Evolutionary conservation across 1,284 basidiomycete species (phyloP).

Genomic region (Apiotrichum mycotoxinovorans): DNA sequence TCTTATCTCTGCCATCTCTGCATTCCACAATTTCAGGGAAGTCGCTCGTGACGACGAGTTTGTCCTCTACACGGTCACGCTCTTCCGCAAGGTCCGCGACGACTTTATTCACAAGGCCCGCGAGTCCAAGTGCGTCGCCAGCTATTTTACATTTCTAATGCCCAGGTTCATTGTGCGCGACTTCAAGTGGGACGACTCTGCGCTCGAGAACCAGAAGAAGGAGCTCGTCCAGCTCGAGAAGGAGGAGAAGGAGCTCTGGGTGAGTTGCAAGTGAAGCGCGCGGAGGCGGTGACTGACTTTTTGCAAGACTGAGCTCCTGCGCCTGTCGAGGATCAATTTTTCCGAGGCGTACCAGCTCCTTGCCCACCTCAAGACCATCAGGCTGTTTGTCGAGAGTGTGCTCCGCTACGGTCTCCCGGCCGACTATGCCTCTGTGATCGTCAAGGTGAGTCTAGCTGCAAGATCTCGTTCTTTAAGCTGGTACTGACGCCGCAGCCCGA

Average conservation of each 20-base stretch:
- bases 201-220: conserved; percentile 74
- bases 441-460: conserved; percentile 62
- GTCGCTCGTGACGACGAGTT: conserved; percentile 87
- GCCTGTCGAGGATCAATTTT: conserved; percentile 90
- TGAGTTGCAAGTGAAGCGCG: conserved; percentile 50
- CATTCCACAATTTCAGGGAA: conserved; percentile 42
- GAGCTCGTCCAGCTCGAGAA: conserved; percentile 75
- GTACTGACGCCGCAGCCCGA: conserved; percentile 66
- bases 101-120: conserved; percentile 92
- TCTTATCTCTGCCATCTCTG: not conserved
- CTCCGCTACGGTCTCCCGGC: conserved; percentile 93
- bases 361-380: conserved; percentile 87
- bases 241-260: conserved; percentile 98
- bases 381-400: conserved; percentile 92
- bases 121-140: conserved; percentile 72
- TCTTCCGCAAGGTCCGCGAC: conserved; percentile 88
- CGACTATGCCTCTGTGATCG: conserved; percentile 74
- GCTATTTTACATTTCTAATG: not conserved
- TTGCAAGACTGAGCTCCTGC: conserved; percentile 84
- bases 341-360: conserved; percentile 93
- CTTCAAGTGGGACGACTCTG: conserved; percentile 85
- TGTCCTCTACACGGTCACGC: conserved; percentile 76
- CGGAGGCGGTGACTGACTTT: not conserved
- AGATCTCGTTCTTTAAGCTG: not conserved
- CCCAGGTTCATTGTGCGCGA: conserved; percentile 83